These are phyloP conservation scores for Polytrichum formosum DNA, from an alignment of 225 moss, liverwort and hornwort genomes.

Conservation along the genomic window DNA sequence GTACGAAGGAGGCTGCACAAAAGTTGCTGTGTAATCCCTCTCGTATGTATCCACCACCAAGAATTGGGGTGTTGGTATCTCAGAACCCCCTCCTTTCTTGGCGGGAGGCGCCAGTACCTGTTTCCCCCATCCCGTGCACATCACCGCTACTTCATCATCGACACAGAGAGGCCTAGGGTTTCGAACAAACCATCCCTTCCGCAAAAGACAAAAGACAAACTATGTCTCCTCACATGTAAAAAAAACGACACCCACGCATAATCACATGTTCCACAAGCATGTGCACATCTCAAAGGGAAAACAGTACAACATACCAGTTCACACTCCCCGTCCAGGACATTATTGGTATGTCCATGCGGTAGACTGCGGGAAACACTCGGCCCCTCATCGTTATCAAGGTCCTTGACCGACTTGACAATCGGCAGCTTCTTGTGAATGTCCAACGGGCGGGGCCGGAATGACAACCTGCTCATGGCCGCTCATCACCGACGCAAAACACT, in stretches of 20 bases:
- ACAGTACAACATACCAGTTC: conserved; percentile 48
- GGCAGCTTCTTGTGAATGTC: conserved; percentile 99
- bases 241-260: not conserved
- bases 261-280: no score
- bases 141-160: conserved; percentile 2
- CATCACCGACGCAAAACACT: conserved; percentile 2
- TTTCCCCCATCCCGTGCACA: not conserved
- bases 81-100: conserved; percentile 76
- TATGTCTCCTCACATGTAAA: not conserved
- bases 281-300: no score
- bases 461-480: conserved; percentile 98
- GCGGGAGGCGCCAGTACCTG: conserved; percentile 83
- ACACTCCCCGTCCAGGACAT: conserved; percentile 79
- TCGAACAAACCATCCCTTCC: not conserved
- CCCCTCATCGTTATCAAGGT: conserved; percentile 94
- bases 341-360: conserved; percentile 49
- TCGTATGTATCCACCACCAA: conserved; percentile 96
- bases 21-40: conserved; percentile 84
- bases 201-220: not conserved
- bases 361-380: conserved; percentile 66
- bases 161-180: not conserved
- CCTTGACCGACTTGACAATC: conserved; percentile 95
- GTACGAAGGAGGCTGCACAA: conserved; percentile 96
- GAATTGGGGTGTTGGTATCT: conserved; percentile 96
- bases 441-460: conserved; percentile 99